Evolutionary conservation across 768 basidiomycete genomes (phyloP).

Genomic region (Boletellus sp.): DNA sequence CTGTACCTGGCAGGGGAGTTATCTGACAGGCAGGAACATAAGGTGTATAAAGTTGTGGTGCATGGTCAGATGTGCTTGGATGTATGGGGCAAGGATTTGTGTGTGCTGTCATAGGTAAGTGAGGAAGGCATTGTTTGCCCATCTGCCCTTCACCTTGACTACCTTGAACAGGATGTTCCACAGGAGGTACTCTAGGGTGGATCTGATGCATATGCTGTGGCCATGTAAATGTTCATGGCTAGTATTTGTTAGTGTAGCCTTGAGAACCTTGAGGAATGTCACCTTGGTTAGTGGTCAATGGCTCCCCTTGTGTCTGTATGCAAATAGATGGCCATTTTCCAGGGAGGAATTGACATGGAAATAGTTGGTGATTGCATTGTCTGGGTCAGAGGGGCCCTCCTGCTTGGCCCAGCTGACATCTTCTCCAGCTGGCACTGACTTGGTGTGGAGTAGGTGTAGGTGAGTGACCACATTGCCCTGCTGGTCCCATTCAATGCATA

Average conservation of each 20-base stretch:
- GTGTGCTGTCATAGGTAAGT: slow-evolving; percentile 28
- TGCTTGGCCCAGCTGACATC: slow-evolving; percentile 36
- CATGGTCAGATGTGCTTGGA: slow-evolving; percentile 14
- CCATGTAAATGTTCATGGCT: too few relatives aligned
- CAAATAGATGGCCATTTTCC: too few relatives aligned
- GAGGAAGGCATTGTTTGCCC: slow-evolving; percentile 34
- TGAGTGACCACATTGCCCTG: slow-evolving; percentile 14
- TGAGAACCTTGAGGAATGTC: slow-evolving; percentile 27
- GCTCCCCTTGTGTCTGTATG: too few relatives aligned
- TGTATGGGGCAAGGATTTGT: slow-evolving; percentile 29
- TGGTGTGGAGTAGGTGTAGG: slow-evolving; percentile 11
- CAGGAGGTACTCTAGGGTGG: too few relatives aligned
- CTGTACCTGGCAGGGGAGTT: not conserved
- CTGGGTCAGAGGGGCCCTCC: too few relatives aligned
- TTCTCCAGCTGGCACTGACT: slow-evolving; percentile 21
- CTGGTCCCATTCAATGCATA: slow-evolving; percentile 20
- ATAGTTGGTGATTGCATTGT: slow-evolving; percentile 35
- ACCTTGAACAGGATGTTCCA: slow-evolving; percentile 40
- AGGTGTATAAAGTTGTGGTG: not conserved
- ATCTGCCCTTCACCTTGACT: slow-evolving; percentile 30
- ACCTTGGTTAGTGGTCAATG: slow-evolving; percentile 33
- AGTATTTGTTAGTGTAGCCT: too few relatives aligned
- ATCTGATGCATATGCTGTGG: slow-evolving; percentile 29
- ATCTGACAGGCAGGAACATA: not conserved
- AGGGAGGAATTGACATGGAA: too few relatives aligned